Conservation (phyloP, 805 yeast species). For the Wickerhamomyces silvicola region DNA sequence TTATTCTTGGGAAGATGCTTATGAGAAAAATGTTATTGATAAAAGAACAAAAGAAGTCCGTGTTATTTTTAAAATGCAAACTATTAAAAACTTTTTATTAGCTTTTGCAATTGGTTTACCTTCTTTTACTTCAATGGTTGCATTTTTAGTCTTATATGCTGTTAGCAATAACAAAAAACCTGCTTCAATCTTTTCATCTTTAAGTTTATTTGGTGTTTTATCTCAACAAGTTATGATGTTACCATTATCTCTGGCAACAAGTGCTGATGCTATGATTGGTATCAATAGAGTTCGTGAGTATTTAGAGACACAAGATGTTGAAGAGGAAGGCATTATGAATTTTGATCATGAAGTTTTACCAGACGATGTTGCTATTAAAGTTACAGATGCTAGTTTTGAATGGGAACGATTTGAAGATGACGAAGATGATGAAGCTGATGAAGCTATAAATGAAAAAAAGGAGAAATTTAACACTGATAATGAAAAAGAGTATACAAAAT, state of each 20-base stretch:
- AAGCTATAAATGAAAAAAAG: conserved; percentile 9
- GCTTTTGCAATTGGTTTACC: conserved; percentile 47
- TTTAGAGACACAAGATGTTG: conserved; percentile 40
- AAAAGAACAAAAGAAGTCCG: conserved; percentile 54
- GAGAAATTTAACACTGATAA: conserved; percentile 11
- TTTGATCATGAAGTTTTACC: conserved; percentile 21
- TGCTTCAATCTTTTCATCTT: conserved; percentile 62
- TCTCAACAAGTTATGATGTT: conserved; percentile 58
- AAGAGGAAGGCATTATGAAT: conserved; percentile 34
- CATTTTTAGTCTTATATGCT: conserved; percentile 37
- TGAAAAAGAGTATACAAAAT: conserved; percentile 12
- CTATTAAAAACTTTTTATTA: conserved; percentile 46
- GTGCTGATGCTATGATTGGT: conserved; percentile 62
- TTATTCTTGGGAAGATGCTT: conserved; percentile 85
- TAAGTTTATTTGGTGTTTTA: conserved; percentile 59
- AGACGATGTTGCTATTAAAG: conserved; percentile 37
- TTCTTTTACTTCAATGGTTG: conserved; percentile 48
- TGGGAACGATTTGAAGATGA: conserved; percentile 53
- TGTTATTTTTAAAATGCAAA: conserved; percentile 50
- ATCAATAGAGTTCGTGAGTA: conserved; percentile 49
- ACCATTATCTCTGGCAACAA: conserved; percentile 64
- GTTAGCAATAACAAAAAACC: conserved; percentile 36
- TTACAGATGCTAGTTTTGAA: conserved; percentile 50
- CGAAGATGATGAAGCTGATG: conserved; percentile 34
- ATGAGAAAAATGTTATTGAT: conserved; percentile 43